Percentiles rank a stretch among this genome's conserved stretches.
phyloP scores from a whole-genome alignment of 2,329 filamentous ascomycete genomes.

The Cladophialophora psammophila region DNA sequence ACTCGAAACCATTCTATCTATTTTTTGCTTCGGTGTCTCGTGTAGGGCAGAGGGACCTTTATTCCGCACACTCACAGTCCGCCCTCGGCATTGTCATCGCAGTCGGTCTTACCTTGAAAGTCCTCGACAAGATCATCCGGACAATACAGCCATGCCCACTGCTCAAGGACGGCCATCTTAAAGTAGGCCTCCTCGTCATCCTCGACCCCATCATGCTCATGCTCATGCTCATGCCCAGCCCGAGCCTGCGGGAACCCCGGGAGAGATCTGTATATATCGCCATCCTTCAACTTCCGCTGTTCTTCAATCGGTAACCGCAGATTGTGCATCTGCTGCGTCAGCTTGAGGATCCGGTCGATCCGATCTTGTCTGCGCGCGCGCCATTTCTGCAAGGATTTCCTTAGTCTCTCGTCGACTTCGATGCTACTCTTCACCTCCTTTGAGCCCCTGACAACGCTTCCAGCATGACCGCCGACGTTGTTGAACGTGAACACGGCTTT shows the following conservation, averaged over 20 bases:
- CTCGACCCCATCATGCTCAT: background rate
- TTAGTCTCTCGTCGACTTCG: no score
- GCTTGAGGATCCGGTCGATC: background rate
- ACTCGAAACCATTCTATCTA: no score
- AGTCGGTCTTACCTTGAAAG: background rate
- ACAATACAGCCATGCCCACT: background rate
- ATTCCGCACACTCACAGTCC: no score
- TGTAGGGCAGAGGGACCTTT: no score
- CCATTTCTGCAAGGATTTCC: background rate
- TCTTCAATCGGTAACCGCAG: background rate
- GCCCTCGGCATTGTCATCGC: background rate
- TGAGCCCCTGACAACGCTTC: no score
- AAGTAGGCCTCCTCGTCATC: background rate
- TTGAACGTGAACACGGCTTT: no score
- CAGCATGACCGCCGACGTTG: no score
- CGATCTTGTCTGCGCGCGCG: background rate
- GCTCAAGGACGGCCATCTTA: background rate
- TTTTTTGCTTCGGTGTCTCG: no score
- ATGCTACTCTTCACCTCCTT: no score
- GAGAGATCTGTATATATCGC: background rate
- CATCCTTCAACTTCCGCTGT: background rate
- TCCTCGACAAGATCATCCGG: background rate
- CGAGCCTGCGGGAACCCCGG: background rate
- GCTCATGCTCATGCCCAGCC: no score
- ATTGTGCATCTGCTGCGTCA: conserved; percentile 1